Evolutionary conservation across 257 asterid genomes (phyloP), one percentile per base, ranked within the genome.

Genomic region (Solanum dulcamara): DNA sequence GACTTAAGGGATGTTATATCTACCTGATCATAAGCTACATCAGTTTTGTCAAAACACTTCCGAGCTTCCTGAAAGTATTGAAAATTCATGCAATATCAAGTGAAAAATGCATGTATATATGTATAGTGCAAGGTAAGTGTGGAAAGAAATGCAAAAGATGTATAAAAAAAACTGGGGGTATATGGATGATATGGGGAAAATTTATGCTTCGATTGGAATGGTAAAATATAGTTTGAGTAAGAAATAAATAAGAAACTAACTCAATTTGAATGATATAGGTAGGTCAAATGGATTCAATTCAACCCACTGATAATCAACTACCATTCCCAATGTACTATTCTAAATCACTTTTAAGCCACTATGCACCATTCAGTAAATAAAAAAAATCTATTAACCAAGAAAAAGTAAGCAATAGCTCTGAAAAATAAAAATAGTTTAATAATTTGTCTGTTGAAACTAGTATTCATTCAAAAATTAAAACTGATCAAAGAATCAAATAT

Each of bases 31-130:
- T 97, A 97, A 87, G 86, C 85, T 85, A 91, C 92, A 89, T 91
- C 94, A 81, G 97, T 97, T 88, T 97, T 97, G 89, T 94, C 99
- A 89, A 97, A 97, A 89, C 98, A 97, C 91, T 95, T 97, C 88
- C 91, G 99, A 87, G 97, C 93, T 87, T 97, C 99, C 99, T 97
- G 97, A 88, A 88, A 74, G 33, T 77, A 83, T 84, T 37, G 83
- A 88, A 67, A 81, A 48, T 68, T 75, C 62, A 83, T 81, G 51
- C 40, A 59, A 85, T 30, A 71, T 44, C 62, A 77, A 4, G 42
- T 6, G 15, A 28, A 77, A 26, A 18, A 77, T 28, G 83, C 62
- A 77, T 46, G 38, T 28, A 46, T 42, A 28, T 77, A 30, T 15
- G 7, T 46, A 26, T 75, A 26, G 40, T 44, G 38, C 82, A 46